Evolutionary conservation across 305 asterid species (phyloP).

Genomic region (Ilex paraguariensis): DNA sequence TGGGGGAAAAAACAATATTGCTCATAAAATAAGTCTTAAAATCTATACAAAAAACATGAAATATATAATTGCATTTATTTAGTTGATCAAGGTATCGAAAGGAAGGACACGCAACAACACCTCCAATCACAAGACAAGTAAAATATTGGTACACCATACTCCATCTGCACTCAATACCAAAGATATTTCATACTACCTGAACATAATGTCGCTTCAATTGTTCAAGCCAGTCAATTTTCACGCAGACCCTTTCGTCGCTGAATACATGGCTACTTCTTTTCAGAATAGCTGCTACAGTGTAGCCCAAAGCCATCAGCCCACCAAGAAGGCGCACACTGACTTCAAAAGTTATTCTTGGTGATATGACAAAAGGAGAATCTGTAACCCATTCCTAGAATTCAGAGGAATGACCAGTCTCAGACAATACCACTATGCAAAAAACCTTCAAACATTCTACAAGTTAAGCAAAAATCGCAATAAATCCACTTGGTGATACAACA

Average conservation of each 20-base stretch:
- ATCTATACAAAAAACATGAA: too few species aligned
- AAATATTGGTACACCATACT: too few species aligned
- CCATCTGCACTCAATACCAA: not conserved
- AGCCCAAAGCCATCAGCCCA: constrained; percentile 97
- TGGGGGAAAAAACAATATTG: too few species aligned
- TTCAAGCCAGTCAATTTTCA: constrained; percentile 93
- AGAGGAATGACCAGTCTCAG: constrained; percentile 14
- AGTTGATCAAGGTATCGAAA: too few species aligned
- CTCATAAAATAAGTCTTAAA: too few species aligned
- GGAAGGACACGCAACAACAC: too few species aligned
- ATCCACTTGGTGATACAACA: not conserved
- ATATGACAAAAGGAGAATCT: constrained; percentile 91
- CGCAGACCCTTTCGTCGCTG: constrained; percentile 77
- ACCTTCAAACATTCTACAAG: not conserved
- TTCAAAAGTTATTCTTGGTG: constrained; percentile 98
- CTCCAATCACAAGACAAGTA: too few species aligned
- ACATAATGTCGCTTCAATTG: constrained; percentile 87
- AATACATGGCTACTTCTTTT: constrained; percentile 93
- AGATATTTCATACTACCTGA: constrained; percentile 65
- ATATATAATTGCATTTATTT: too few species aligned
- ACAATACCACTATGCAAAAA: not conserved
- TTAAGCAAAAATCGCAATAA: not conserved
- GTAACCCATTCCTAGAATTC: constrained; percentile 88
- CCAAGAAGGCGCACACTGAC: constrained; percentile 96
- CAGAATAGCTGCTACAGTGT: constrained; percentile 91